Base-by-base conservation (phyloP, 257 asterid species). In the Solanum chiquidenum region DNA sequence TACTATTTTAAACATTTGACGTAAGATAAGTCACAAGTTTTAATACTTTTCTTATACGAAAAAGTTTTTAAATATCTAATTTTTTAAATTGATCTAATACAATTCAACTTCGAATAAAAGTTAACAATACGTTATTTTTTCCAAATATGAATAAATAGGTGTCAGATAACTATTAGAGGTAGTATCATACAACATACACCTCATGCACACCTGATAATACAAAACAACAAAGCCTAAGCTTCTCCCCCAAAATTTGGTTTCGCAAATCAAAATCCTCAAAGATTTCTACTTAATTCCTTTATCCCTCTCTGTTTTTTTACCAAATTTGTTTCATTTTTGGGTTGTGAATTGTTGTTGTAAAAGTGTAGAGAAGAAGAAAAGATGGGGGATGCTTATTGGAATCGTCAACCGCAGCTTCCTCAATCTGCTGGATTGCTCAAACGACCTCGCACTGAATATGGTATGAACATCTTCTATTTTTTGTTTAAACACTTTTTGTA, bases 301-400 rank as follows among this genome's bases (percentile, higher is more conserved):
- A 27, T 68, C 40, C 29, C 77, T 66, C 35, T 79, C 10, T 83
- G 31, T 21, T 9, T 12, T 20, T 8, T 62, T 35, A n/a, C 16
- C n/a, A 14, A 58, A 20, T 77, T 80, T 55, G n/a, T 55, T 52
- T 20, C 9, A 42, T 8, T 16, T 77, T 42, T 7, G 12, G 85
- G 68, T 10, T 12, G 14, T 25, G 5, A 42, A 5, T 71, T 60
- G 20, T 27, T 34, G n/a, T 10, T 4, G 11, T 60, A 20, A 42
- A 20, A 34, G 14, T 40, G 46, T 35, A 89, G 46, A 62, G 16
- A 84, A 18, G 89, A 42, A 86, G 89, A 75, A 21, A 91, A 87
- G 90, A 93, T 92, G 93, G 93, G 90, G 87, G 93, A 93, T 86
- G 91, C 85, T 12, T 93, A 88, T 82, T 91, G 94, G 95, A 88